These are phyloP conservation scores for Stephania cephalantha DNA, from an alignment of 164 flowering plant genomes.

Conservation along the genomic window DNA sequence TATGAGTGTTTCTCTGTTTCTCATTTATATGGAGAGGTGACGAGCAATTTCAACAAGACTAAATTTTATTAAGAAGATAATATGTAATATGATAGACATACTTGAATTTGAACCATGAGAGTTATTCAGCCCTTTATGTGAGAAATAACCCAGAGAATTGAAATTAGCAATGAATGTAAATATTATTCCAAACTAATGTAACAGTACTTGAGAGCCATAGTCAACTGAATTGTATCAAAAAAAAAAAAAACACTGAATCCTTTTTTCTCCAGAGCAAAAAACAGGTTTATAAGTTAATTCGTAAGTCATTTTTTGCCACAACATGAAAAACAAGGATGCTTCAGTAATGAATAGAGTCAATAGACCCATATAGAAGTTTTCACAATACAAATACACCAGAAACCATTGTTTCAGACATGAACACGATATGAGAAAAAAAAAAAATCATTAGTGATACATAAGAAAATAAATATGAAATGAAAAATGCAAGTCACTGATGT, in stretches of 20 bases:
- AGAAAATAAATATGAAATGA: neutral
- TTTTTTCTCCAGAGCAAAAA: neutral
- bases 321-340: neutral
- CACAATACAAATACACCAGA: neutral
- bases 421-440: neutral
- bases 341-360: neutral
- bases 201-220: neutral
- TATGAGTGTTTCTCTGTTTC: neutral
- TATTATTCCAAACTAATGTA: neutral
- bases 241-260: neutral
- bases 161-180: neutral
- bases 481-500: neutral
- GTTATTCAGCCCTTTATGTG: neutral
- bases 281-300: neutral
- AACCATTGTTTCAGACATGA: neutral
- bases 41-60: neutral
- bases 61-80: neutral
- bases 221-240: neutral
- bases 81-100: neutral
- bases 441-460: neutral
- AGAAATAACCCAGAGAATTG: neutral
- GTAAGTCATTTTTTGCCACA: neutral
- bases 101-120: neutral
- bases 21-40: neutral
- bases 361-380: slow-evolving; percentile 4